Evolutionary conservation across 352 stramenopile species (phyloP).

Genomic region (Peronospora belbahrii): DNA sequence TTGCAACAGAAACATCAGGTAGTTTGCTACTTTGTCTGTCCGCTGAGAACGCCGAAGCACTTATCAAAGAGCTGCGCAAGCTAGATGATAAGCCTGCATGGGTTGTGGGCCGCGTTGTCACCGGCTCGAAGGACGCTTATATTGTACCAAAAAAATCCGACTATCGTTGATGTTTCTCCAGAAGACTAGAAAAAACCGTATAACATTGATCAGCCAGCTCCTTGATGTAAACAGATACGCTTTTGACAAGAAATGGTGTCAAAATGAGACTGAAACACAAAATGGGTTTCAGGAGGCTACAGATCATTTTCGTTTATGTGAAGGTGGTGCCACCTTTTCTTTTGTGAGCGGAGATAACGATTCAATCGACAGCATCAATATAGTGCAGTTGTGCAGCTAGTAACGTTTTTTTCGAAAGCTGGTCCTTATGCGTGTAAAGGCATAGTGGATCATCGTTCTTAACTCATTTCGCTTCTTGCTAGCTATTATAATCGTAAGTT

Average conservation of each 20-base stretch:
- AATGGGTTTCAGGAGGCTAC: too few relatives aligned
- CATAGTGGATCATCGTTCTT: too few relatives aligned
- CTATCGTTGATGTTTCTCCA: constrained; percentile 48
- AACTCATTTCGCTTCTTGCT: too few relatives aligned
- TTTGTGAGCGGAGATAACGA: too few relatives aligned
- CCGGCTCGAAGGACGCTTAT: constrained; percentile 53
- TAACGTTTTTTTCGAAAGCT: too few relatives aligned
- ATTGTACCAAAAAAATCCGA: constrained; percentile 47
- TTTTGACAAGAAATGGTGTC: neutral
- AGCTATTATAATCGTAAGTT: too few relatives aligned
- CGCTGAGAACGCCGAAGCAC: constrained; percentile 75
- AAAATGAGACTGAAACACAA: too few relatives aligned
- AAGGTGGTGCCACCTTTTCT: too few relatives aligned
- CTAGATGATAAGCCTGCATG: constrained; percentile 86
- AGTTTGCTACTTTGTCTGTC: constrained; percentile 89
- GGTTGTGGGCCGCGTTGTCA: constrained; percentile 89
- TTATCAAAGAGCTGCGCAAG: constrained; percentile 82
- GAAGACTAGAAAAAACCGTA: constrained; percentile 25
- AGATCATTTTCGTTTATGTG: too few relatives aligned
- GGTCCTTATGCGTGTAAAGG: too few relatives aligned
- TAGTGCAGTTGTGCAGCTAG: too few relatives aligned
- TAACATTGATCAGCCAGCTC: neutral
- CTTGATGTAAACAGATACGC: neutral
- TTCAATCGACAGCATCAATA: too few relatives aligned
- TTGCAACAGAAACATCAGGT: constrained; percentile 91